These are phyloP conservation scores for Monosporozyma solicola DNA, from an alignment of 805 yeast species.

Conservation along the genomic window DNA sequence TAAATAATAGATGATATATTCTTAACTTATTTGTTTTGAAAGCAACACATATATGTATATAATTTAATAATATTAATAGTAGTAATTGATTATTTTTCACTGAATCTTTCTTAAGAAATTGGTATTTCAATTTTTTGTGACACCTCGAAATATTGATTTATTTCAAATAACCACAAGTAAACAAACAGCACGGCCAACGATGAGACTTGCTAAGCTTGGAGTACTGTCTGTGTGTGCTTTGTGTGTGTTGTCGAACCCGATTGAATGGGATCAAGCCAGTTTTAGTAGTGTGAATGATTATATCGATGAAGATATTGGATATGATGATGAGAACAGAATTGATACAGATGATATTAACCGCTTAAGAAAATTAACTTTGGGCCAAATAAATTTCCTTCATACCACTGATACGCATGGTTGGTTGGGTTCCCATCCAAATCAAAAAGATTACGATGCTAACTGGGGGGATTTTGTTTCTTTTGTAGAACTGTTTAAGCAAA, in stretches of 20 bases:
- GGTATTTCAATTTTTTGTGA: neutral
- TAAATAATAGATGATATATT: slow-evolving; percentile 29
- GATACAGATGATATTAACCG: neutral
- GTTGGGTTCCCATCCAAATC: slow-evolving; percentile 84
- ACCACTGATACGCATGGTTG: slow-evolving; percentile 98
- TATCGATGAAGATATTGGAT: neutral
- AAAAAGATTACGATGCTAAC: slow-evolving; percentile 66
- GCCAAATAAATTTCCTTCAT: slow-evolving; percentile 75
- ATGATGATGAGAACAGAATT: neutral
- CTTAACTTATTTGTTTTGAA: neutral
- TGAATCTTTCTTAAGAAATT: neutral
- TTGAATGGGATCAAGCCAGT: neutral
- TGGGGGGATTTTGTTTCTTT: slow-evolving; percentile 91
- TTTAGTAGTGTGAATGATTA: neutral
- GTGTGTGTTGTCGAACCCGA: neutral
- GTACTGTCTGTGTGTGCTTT: neutral
- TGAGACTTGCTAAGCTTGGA: neutral
- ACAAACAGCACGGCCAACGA: neutral
- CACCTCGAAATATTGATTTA: neutral
- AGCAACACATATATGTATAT: neutral
- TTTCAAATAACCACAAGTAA: neutral
- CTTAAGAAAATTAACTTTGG: slow-evolving; percentile 49
- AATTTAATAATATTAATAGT: neutral
- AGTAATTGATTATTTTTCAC: neutral
- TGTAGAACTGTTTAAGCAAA: slow-evolving; percentile 38